phyloP scores from a whole-genome alignment of 352 stramenopile genomes.

The Pythium myriotylum region DNA sequence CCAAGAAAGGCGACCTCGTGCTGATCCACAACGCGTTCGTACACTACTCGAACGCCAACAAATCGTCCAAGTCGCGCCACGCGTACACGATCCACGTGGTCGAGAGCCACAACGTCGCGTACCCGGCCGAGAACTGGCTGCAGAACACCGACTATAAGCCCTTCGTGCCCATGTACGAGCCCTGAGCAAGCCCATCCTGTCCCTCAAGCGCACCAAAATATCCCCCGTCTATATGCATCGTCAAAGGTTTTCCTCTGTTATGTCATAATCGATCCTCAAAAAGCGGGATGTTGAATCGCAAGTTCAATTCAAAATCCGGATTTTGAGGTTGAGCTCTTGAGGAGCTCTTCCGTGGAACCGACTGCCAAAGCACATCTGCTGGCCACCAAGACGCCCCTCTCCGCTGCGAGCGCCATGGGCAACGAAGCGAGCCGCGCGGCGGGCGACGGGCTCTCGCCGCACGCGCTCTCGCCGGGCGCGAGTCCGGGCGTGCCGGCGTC shows the following conservation, averaged over 20 bases:
- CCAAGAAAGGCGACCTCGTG: conserved; percentile 93
- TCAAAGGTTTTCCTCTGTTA: too few relatives aligned
- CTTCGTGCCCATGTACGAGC: conserved; percentile 69
- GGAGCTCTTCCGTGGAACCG: too few relatives aligned
- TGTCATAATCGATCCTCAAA: too few relatives aligned
- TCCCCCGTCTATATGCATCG: too few relatives aligned
- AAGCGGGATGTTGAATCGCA: too few relatives aligned
- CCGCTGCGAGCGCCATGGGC: conserved; percentile 20
- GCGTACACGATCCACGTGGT: conserved; percentile 97
- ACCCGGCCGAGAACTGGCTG: conserved; percentile 93
- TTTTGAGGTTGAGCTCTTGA: too few relatives aligned
- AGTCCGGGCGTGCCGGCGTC: conserved; percentile 4
- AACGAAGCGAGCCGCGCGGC: conserved; percentile 32
- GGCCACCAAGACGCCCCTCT: too few relatives aligned
- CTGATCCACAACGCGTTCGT: conserved; percentile 93
- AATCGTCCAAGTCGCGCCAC: conserved; percentile 85
- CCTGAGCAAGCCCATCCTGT: too few relatives aligned
- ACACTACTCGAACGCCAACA: conserved; percentile 95
- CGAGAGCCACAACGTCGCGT: conserved; percentile 87
- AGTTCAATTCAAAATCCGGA: too few relatives aligned
- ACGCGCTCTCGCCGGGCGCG: not conserved
- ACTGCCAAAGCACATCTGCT: too few relatives aligned
- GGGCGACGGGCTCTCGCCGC: conserved; percentile 18
- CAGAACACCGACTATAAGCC: conserved; percentile 83
- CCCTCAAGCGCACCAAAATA: not conserved